A percentile compares a stretch with the other conserved stretches of the same genome.
These are phyloP conservation scores for Chaetomium cochliodes DNA, from an alignment of 495 filamentous ascomycete species.

Conservation along the genomic window DNA sequence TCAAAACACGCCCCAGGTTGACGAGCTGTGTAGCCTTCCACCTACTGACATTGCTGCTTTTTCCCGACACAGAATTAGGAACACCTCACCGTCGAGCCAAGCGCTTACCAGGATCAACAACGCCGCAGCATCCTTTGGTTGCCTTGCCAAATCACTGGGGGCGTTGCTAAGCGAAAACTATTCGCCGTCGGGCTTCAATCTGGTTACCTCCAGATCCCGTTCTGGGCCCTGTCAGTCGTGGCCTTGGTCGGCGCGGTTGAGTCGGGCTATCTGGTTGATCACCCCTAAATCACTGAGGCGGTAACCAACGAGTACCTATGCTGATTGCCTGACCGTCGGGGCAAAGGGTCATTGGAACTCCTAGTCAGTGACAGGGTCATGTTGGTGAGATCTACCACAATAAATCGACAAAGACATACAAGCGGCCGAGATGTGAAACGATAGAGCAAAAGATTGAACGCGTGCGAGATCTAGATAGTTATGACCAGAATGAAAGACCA, in stretches of 20 bases:
- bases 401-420: too few species aligned
- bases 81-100: constrained; percentile 12
- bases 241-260: constrained; percentile 11
- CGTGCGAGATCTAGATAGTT: too few species aligned
- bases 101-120: constrained; percentile 21
- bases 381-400: too few species aligned
- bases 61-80: constrained; percentile 7
- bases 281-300: neutral
- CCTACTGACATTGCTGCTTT: neutral
- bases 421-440: too few species aligned
- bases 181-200: constrained; percentile 1
- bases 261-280: constrained; percentile 13
- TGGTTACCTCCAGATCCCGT: constrained; percentile 17
- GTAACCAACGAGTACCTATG: too few species aligned
- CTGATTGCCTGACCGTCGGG: too few species aligned
- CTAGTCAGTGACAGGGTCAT: too few species aligned
- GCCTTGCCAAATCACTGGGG: constrained; percentile 18
- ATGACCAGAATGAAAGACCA: too few species aligned
- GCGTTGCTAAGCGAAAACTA: constrained; percentile 15
- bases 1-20: neutral
- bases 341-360: too few species aligned
- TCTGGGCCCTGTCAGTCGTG: constrained; percentile 17
- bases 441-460: too few species aligned
- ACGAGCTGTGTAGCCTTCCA: neutral
- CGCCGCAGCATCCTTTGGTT: constrained; percentile 20